phyloP scores from a whole-genome alignment of 805 yeast species.

The Kazachstania africana region DNA sequence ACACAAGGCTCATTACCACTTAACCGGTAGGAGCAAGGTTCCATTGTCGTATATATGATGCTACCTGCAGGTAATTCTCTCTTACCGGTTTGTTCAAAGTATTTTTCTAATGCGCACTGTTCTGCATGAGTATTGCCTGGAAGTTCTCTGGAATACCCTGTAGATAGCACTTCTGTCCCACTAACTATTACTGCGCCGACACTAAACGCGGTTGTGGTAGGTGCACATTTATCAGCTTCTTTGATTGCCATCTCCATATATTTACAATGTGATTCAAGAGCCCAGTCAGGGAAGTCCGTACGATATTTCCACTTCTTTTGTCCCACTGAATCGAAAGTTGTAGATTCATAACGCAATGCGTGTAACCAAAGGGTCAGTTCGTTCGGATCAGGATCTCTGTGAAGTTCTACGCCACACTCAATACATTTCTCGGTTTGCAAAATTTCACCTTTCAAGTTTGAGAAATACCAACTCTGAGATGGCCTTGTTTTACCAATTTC shows the following conservation, averaged over 20 bases:
- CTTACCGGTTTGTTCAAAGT: slow-evolving; percentile 29
- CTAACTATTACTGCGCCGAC: slow-evolving; percentile 80
- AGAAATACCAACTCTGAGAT: slow-evolving; percentile 61
- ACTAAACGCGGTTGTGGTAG: slow-evolving; percentile 74
- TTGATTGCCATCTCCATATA: slow-evolving; percentile 68
- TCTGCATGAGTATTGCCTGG: slow-evolving; percentile 43
- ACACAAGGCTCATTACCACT: slow-evolving; percentile 88
- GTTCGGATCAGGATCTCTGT: slow-evolving; percentile 78
- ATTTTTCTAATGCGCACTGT: slow-evolving; percentile 82
- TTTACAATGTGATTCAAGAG: slow-evolving; percentile 40
- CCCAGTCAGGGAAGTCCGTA: slow-evolving; percentile 78
- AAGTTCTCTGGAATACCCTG: slow-evolving; percentile 83
- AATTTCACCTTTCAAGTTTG: slow-evolving; percentile 51
- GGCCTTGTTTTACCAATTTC: slow-evolving; percentile 57
- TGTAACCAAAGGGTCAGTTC: slow-evolving; percentile 85
- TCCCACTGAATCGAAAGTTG: slow-evolving; percentile 18
- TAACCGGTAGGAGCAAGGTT: slow-evolving; percentile 81
- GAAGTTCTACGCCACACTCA: slow-evolving; percentile 56
- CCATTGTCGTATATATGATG: slow-evolving; percentile 90
- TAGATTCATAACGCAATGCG: slow-evolving; percentile 66
- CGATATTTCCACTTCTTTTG: slow-evolving; percentile 52
- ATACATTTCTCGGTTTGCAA: slow-evolving; percentile 48
- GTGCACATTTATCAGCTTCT: slow-evolving; percentile 70
- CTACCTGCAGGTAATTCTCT: slow-evolving; percentile 57
- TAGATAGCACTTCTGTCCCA: slow-evolving; percentile 44